Conservation (phyloP, 441 rosid genomes). For the Mallotus japonicus region DNA sequence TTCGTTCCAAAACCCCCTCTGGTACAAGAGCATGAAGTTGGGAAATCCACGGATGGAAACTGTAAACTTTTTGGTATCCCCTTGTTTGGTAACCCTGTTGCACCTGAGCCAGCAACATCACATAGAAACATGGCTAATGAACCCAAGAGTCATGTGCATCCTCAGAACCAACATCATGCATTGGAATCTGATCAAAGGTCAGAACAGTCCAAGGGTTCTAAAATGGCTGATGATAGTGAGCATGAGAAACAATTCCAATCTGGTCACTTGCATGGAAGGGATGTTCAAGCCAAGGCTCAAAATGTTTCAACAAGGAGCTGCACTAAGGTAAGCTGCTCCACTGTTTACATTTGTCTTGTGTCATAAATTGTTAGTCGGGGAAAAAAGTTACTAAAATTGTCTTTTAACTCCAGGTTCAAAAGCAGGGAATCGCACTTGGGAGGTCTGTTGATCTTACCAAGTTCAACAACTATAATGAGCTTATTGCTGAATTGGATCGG, state of each 20-base stretch:
- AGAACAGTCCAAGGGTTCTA: slow-evolving; percentile 51
- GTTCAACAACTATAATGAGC: slow-evolving; percentile 70
- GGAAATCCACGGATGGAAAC: slow-evolving; percentile 50
- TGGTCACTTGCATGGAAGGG: slow-evolving; percentile 42
- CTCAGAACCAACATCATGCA: slow-evolving; percentile 33
- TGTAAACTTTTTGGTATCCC: slow-evolving; percentile 94
- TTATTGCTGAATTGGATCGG: slow-evolving; percentile 78
- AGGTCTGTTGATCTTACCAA: slow-evolving; percentile 92
- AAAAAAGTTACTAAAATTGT: not conserved
- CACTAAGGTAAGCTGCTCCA: slow-evolving; percentile 50
- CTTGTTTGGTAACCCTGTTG: slow-evolving; percentile 44
- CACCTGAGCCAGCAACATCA: slow-evolving; percentile 37
- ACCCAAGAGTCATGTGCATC: slow-evolving; percentile 20
- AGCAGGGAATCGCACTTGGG: slow-evolving; percentile 92
- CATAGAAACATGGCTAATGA: slow-evolving; percentile 34
- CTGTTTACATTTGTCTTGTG: not conserved
- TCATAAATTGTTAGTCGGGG: not conserved
- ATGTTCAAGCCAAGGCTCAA: slow-evolving; percentile 41
- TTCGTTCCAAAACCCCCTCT: slow-evolving; percentile 30
- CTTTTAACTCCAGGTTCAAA: slow-evolving; percentile 60
- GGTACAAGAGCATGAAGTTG: slow-evolving; percentile 43
- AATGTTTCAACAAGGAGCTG: slow-evolving; percentile 68
- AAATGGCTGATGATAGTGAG: slow-evolving; percentile 51
- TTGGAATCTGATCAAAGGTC: slow-evolving; percentile 41
- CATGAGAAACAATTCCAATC: slow-evolving; percentile 42